phyloP scores from a whole-genome alignment of 441 rosid species.

The Corymbia calophylla region DNA sequence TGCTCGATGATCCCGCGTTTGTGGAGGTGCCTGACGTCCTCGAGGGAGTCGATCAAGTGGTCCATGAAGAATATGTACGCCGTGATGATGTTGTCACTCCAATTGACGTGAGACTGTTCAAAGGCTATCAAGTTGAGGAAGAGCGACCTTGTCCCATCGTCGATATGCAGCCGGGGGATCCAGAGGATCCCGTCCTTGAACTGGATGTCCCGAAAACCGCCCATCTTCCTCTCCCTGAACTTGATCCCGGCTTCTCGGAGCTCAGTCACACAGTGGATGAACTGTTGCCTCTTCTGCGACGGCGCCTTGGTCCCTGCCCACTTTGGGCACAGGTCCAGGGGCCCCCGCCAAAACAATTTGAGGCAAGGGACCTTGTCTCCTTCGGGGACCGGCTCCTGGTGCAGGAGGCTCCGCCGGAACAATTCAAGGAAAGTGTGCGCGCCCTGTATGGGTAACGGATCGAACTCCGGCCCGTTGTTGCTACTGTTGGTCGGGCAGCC shows the following conservation, averaged over 20 bases:
- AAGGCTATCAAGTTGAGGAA: neutral
- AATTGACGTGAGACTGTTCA: fast-evolving
- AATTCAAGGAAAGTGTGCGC: too few relatives aligned
- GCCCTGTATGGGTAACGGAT: neutral
- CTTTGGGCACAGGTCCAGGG: too few relatives aligned
- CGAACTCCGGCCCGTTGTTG: neutral
- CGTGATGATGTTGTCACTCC: neutral
- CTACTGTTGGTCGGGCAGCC: too few relatives aligned
- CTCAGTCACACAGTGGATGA: too few relatives aligned
- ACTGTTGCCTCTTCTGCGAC: too few relatives aligned
- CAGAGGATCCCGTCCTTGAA: too few relatives aligned
- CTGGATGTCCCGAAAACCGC: too few relatives aligned
- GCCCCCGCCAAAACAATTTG: neutral
- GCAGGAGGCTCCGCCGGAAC: too few relatives aligned
- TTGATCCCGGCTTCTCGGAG: too few relatives aligned
- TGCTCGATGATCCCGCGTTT: neutral
- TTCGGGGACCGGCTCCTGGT: too few relatives aligned
- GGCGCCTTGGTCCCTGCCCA: too few relatives aligned
- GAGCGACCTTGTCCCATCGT: neutral
- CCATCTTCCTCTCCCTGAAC: too few relatives aligned
- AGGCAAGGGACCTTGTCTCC: neutral
- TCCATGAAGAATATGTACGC: neutral
- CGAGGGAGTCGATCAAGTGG: fast-evolving
- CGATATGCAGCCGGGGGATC: neutral
- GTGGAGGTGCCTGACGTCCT: neutral